A percentile compares a stretch with the other conserved stretches of the same genome.
These are phyloP conservation scores for Termitomyces sp. DNA, from an alignment of 768 basidiomycete genomes.

Conservation along the genomic window DNA sequence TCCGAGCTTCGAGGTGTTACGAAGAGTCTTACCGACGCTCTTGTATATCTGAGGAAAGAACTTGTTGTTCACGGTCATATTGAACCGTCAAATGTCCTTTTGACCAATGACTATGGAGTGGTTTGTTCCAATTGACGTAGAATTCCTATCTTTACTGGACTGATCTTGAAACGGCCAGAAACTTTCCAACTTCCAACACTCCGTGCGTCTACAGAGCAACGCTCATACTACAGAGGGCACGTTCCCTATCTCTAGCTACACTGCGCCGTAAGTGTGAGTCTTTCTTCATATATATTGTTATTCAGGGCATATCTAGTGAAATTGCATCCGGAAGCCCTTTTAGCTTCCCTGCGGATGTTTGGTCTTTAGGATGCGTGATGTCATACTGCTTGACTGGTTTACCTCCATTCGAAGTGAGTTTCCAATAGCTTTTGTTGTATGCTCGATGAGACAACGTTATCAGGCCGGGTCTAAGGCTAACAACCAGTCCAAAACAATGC, in stretches of 20 bases:
- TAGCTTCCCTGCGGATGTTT: constrained; percentile 34
- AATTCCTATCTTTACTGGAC: background rate
- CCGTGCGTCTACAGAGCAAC: constrained; percentile 22
- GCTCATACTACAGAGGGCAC: constrained; percentile 15
- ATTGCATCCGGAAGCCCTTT: constrained; percentile 24
- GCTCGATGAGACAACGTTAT: background rate
- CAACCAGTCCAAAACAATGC: constrained; percentile 18
- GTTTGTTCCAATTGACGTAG: constrained; percentile 22
- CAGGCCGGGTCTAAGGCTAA: constrained; percentile 5
- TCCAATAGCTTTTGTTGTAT: background rate
- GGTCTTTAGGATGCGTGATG: constrained; percentile 41
- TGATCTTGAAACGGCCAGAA: constrained; percentile 26
- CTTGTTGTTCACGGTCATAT: constrained; percentile 40
- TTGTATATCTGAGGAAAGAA: constrained; percentile 37
- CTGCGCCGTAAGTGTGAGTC: constrained; percentile 32
- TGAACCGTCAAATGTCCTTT: constrained; percentile 29
- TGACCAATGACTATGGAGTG: constrained; percentile 31
- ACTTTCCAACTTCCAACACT: constrained; percentile 34
- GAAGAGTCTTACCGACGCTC: constrained; percentile 33
- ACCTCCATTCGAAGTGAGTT: constrained; percentile 27
- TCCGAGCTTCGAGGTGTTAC: constrained; percentile 29
- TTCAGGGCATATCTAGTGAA: constrained; percentile 27
- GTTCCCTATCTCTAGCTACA: constrained; percentile 21
- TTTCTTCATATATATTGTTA: background rate
- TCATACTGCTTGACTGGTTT: constrained; percentile 29